These are phyloP conservation scores for Rhynchospora breviuscula DNA, from an alignment of 176 grass and related monocot genomes.

Conservation along the genomic window DNA sequence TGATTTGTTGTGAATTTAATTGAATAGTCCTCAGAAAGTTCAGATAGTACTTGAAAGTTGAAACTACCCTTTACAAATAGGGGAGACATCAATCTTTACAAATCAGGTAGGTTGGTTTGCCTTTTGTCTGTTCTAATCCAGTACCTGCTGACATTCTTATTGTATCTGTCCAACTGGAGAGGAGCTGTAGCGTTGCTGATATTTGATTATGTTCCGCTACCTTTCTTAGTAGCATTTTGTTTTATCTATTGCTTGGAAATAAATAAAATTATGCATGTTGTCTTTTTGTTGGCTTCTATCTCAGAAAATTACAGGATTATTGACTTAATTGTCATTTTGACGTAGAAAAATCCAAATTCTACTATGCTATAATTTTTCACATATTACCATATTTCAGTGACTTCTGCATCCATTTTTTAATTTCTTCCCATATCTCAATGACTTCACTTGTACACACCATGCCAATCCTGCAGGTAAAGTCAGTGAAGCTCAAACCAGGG, in stretches of 20 bases:
- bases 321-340: neutral
- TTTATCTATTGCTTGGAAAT: constrained; percentile 1
- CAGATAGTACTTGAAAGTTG: neutral
- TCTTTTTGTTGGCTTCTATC: constrained; percentile 12
- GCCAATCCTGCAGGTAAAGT: constrained; percentile 64
- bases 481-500: constrained; percentile 78
- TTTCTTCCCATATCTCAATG: neutral
- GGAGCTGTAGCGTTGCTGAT: neutral
- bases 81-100: neutral
- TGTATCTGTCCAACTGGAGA: neutral
- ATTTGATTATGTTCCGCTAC: constrained; percentile 75
- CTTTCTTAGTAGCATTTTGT: neutral
- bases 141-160: neutral
- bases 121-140: neutral
- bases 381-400: neutral
- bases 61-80: neutral
- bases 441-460: neutral
- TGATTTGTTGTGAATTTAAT: neutral
- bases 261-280: neutral
- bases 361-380: neutral
- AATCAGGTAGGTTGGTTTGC: neutral
- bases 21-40: neutral
- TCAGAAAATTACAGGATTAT: neutral
- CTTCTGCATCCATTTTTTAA: neutral
- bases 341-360: neutral